phyloP scores from a whole-genome alignment of 176 grass and related monocot genomes.

The Triticum timopheevii region DNA sequence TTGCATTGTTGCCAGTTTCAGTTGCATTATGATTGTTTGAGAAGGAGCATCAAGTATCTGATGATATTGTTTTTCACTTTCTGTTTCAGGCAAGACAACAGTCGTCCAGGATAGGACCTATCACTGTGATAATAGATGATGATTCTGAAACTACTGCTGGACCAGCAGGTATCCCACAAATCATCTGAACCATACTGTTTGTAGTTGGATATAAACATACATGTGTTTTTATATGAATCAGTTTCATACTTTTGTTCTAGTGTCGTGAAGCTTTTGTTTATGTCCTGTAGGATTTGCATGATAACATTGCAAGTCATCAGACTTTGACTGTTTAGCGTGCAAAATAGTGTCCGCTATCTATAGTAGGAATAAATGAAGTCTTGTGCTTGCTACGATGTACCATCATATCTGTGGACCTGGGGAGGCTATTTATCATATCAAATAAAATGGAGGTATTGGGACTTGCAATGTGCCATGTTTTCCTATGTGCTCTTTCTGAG shows the following conservation, averaged over 20 bases:
- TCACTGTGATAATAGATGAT: slow-evolving; percentile 83
- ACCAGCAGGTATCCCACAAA: slow-evolving; percentile 51
- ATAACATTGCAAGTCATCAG: slow-evolving; percentile 1
- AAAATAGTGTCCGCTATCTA: not conserved
- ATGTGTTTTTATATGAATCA: slow-evolving; percentile 2
- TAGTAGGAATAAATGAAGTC: not conserved
- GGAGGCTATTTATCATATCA: not conserved
- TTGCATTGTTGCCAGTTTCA: not conserved
- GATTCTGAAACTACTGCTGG: slow-evolving; percentile 59
- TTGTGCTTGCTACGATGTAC: not conserved
- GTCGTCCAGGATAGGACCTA: slow-evolving; percentile 14
- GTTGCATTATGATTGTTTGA: slow-evolving; percentile 14
- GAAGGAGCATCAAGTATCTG: not conserved
- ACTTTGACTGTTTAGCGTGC: not conserved
- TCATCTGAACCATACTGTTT: slow-evolving; percentile 1
- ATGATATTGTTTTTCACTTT: not conserved
- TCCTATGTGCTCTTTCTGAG: not conserved
- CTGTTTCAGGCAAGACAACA: slow-evolving; percentile 47
- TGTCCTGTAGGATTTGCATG: slow-evolving; percentile 1
- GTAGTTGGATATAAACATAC: not conserved
- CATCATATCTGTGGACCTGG: not conserved
- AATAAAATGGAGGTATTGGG: not conserved
- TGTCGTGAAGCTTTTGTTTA: not conserved
- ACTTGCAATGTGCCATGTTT: not conserved
- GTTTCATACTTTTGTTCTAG: not conserved